Conservation (phyloP, 768 basidiomycete genomes). For the Xerocomus brunneocitrinus region DNA sequence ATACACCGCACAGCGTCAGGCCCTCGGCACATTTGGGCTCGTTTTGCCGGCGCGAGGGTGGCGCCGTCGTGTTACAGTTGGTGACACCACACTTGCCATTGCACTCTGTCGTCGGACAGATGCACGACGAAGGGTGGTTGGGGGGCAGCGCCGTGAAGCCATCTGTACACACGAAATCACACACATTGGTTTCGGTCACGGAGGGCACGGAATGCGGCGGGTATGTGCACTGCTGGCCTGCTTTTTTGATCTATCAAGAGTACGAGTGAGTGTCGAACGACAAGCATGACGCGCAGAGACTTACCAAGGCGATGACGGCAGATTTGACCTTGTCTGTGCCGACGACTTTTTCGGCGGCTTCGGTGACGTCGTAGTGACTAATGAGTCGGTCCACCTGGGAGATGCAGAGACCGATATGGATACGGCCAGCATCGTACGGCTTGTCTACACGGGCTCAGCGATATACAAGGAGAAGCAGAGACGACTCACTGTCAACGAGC, state of each 20-base stretch:
- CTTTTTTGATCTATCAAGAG: slow-evolving; percentile 21
- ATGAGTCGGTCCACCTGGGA: slow-evolving; percentile 17
- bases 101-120: neutral
- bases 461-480: neutral
- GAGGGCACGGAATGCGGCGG: slow-evolving; percentile 27
- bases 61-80: neutral
- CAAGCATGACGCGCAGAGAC: neutral
- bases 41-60: slow-evolving; percentile 14
- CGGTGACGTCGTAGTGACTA: slow-evolving; percentile 17
- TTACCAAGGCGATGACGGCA: slow-evolving; percentile 23
- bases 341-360: slow-evolving; percentile 12
- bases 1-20: slow-evolving; percentile 26
- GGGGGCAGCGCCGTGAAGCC: neutral
- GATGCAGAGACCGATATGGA: slow-evolving; percentile 28
- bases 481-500: slow-evolving; percentile 5
- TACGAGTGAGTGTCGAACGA: neutral
- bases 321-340: slow-evolving; percentile 21
- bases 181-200: slow-evolving; percentile 18
- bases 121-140: neutral
- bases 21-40: slow-evolving; percentile 19
- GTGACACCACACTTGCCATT: neutral
- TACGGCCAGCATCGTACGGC: slow-evolving; percentile 16
- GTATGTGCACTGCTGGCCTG: slow-evolving; percentile 21
- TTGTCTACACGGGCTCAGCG: neutral
- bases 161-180: slow-evolving; percentile 19